Base-by-base conservation (phyloP, 2,329 filamentous ascomycete genomes). In the Torrubiella hemipterigena region DNA sequence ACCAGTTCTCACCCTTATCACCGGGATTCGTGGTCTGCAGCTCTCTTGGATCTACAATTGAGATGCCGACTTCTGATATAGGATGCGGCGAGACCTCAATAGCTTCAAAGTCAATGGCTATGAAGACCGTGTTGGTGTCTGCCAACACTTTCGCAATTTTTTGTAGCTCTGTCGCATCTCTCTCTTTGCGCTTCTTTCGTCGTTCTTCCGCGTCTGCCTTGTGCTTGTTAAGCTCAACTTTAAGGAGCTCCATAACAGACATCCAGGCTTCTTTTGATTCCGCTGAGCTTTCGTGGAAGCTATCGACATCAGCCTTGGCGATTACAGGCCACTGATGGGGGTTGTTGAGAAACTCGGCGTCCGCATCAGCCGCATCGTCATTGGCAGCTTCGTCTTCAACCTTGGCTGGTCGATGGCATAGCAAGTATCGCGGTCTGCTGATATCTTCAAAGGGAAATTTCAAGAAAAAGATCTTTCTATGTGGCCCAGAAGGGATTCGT, bases 31-130 rank as follows among this genome's bases (percentile, higher is more conserved):
- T 38, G 7, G 52, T 56, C 2, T 55, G 44, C 15, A 85, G 48
- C 22, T 68, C 53, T 5, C 53, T 43, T 1, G 81, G 86, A 49
- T 96, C 86, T 0, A 96, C 63, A 3, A 78, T 77, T 2, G 84
- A 78, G 24, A 98, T 63, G 1, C 91, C 91, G 23, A 98, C 66
- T 52, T 98, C 91, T 0, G 87, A 93, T 36, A 96, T 68, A 10
- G 71, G 61, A 20, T 65, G 59, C 10, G 74, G 69, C 27, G 71
- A 62, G 15, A 58, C 56, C 51, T 98, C 91, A 35, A 77, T 83
- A 2, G 79, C 76, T 53, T 98, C 91, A 19, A 91, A 61, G 44
- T 98, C 91, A 27, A 96, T 63, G 38, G 71, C 75, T 36, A 94
- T 63, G 42, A 95, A 80, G 7, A 93, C 65, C 5, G 47, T 42